These are phyloP conservation scores for Daphne laureola DNA, from an alignment of 441 rosid species.

Conservation along the genomic window DNA sequence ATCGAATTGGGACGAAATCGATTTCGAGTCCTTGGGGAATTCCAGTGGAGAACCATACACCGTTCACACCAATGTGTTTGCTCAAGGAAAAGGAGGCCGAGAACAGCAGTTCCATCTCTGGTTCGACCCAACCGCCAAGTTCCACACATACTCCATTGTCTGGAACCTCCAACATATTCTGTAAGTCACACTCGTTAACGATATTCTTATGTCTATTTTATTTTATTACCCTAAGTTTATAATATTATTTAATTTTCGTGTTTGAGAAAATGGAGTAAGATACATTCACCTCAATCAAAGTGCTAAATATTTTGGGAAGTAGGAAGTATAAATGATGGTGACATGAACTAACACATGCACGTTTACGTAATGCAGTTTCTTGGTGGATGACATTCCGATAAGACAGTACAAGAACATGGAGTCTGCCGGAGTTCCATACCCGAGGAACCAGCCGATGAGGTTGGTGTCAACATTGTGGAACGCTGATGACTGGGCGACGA, in stretches of 20 bases:
- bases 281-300: no score
- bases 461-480: constrained; percentile 1
- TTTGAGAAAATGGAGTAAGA: no score
- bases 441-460: constrained; percentile 2
- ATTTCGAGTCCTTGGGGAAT: constrained; percentile 15
- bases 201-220: no score
- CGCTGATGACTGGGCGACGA: constrained; percentile 5
- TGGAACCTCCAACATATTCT: constrained; percentile 10
- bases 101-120: constrained; percentile 15
- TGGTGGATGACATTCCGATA: neutral
- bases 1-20: constrained; percentile 14
- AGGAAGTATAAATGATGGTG: no score
- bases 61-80: constrained; percentile 14
- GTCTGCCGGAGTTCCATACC: neutral
- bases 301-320: no score
- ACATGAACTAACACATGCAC: no score
- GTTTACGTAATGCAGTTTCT: neutral
- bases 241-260: no score
- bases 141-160: constrained; percentile 13
- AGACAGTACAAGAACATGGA: constrained; percentile 6
- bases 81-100: constrained; percentile 11
- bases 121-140: constrained; percentile 13
- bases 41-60: constrained; percentile 12
- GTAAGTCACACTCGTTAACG: neutral
- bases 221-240: no score